Percentiles rank a stretch among this genome's conserved stretches.
These are phyloP conservation scores for Aspergillus cristatus DNA, from an alignment of 495 filamentous ascomycete genomes.

Conservation along the genomic window DNA sequence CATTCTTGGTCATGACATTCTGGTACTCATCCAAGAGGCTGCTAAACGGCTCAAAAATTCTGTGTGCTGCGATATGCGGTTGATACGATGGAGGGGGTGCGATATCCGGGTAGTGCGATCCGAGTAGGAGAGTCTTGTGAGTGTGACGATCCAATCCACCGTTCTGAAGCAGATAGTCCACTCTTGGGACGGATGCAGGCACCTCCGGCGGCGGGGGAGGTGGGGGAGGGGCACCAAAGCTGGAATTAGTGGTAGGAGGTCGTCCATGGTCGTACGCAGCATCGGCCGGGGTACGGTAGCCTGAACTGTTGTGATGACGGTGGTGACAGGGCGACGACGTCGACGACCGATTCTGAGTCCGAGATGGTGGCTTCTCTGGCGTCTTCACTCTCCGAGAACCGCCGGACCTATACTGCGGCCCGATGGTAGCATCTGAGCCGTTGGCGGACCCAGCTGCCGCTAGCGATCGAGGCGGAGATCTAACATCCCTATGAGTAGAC, in stretches of 20 bases:
- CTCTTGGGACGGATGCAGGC: slow-evolving; percentile 61
- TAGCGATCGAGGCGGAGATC: slow-evolving; percentile 25
- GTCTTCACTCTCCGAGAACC: slow-evolving; percentile 29
- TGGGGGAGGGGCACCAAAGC: slow-evolving; percentile 52
- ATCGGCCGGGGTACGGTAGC: slow-evolving; percentile 22
- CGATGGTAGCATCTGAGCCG: slow-evolving; percentile 59
- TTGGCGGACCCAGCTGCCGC: slow-evolving; percentile 37
- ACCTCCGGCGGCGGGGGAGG: slow-evolving; percentile 70
- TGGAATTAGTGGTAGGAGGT: slow-evolving; percentile 26
- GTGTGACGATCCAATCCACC: slow-evolving; percentile 64
- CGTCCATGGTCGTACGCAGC: slow-evolving; percentile 31
- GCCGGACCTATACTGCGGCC: slow-evolving; percentile 47
- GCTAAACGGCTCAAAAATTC: slow-evolving; percentile 70
- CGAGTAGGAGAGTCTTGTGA: slow-evolving; percentile 55
- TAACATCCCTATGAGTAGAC: slow-evolving; percentile 19
- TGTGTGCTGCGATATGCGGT: slow-evolving; percentile 40
- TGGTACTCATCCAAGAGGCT: slow-evolving; percentile 77
- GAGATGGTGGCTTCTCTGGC: slow-evolving; percentile 32
- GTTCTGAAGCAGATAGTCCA: slow-evolving; percentile 84
- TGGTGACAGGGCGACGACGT: slow-evolving; percentile 12
- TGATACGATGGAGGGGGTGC: slow-evolving; percentile 25
- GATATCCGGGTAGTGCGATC: slow-evolving; percentile 29
- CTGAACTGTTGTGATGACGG: slow-evolving; percentile 14
- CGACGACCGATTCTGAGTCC: slow-evolving; percentile 30
- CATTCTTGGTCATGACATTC: slow-evolving; percentile 68